Base-by-base conservation (phyloP, 2,329 filamentous ascomycete species). In the Boeremia lycopersici region DNA sequence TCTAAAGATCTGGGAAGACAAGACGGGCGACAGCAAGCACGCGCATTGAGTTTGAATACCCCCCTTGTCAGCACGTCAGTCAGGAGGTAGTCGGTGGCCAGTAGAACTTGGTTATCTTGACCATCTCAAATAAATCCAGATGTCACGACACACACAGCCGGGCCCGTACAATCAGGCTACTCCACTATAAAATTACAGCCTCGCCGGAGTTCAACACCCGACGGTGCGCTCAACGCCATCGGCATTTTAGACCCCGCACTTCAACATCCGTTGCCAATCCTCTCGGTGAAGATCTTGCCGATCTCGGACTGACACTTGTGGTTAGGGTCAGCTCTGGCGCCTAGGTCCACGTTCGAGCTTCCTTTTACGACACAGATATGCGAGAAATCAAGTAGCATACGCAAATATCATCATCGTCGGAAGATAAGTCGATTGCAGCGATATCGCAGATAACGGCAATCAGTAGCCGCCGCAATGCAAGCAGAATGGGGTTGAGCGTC, bases 1-100 rank as follows among this genome's bases (percentile, higher is more conserved):
- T 26, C 54, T 70, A 12, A 65, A 59, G 33, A 65, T 70, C 4
- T 68, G 63, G 63, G 64, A 65, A 17, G 61, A 65, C 19, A 53
- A 52, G 53, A 56, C 53, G 6, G 48, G 53, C 6, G 35, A 50
- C 25, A 43, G 38, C 29, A 52, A 48, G 19, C 23, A 31, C n/a
- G 53, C 34, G 8, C 43, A 44, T 28, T 56, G 8, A 48, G 15
- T n/a, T 2, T 13, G 4, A 11, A 3, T 9, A 29, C 25, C 43
- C n/a, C 2, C 6, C 29, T 36, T 11, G n/a, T 29, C 23, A 26
- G 7, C 8, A n/a, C 6, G n/a, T 11, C 2, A 19, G 6, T 4
- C 11, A 19, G 19, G 10, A n/a, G 9, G 11, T 13, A 1, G 19
- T 6, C 10, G 9, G 17, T 12, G 8, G 19, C 19, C 19, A 5